A percentile compares a stretch with the other conserved stretches of the same genome.
phyloP scores from a whole-genome alignment of 371 early-diverging fungal genomes.

The Circinella umbellata region DNA sequence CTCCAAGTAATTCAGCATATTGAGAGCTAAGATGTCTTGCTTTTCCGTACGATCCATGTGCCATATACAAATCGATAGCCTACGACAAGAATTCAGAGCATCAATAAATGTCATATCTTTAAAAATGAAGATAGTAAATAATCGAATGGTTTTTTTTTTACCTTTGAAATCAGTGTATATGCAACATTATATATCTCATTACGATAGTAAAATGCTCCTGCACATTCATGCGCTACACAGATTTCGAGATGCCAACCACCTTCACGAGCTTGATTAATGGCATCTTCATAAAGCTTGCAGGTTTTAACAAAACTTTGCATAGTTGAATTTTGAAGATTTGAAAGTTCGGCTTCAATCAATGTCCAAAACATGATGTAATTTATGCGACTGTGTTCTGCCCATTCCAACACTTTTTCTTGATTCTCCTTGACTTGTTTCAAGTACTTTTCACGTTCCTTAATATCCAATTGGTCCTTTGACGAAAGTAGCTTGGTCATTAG shows the following conservation, averaged over 20 bases:
- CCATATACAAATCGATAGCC: conserved; percentile 32
- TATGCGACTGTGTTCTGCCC: conserved; percentile 32
- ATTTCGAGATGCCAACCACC: conserved; percentile 38
- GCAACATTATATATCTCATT: conserved; percentile 41
- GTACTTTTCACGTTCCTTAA: conserved; percentile 13
- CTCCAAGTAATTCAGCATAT: conserved; percentile 23
- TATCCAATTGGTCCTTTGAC: conserved; percentile 14
- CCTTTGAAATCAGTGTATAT: conserved; percentile 38
- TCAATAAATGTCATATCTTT: not conserved
- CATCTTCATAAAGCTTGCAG: conserved; percentile 37
- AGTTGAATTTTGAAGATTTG: conserved; percentile 5
- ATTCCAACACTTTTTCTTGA: conserved; percentile 30
- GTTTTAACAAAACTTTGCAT: conserved; percentile 23
- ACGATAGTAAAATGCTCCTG: conserved; percentile 45
- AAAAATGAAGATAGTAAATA: not conserved
- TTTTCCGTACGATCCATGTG: conserved; percentile 47
- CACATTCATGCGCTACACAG: conserved; percentile 41
- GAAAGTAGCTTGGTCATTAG: conserved; percentile 33
- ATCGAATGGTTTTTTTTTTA: conserved; percentile 6
- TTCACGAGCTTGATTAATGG: conserved; percentile 42
- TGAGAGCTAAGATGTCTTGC: conserved; percentile 37
- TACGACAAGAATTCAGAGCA: not conserved
- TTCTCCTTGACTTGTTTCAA: conserved; percentile 31
- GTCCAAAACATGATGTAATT: conserved; percentile 44
- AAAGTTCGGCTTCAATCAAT: conserved; percentile 16